Evolutionary conservation across 2,329 filamentous ascomycete species (phyloP), one percentile per base, ranked within the genome.

Genomic region (Westerdykella ornata): DNA sequence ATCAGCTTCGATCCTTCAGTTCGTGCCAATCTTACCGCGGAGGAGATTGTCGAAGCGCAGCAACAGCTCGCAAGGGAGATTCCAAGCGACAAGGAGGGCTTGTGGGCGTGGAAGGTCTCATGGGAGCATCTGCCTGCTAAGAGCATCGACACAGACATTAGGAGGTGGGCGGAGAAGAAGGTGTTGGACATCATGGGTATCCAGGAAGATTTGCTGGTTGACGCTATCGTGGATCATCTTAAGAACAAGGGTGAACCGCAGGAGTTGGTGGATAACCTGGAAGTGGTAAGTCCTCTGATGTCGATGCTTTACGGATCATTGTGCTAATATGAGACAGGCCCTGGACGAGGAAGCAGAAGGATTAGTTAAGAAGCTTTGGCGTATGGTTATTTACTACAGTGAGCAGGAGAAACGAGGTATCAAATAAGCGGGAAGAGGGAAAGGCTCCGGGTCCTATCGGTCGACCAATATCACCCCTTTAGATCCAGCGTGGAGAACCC

Each of bases 311-410:
- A 35, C 3, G 19, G 11, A 33, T 38, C 34, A n/a, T 38, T 19
- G 26, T 57, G 47, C 66, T 74, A 63, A 74, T 53, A 33, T 12
- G 42, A 20, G 46, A 45, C 48, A 90, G 81, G 87, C 88, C 33
- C 74, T 98, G 48, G 92, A 96, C 60, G 92, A 98, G 59, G 92
- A 97, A 62, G 88, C 89, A 9, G 89, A 96, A 66, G 83, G 86
- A 18, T 71, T 98, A 52, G 89, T 97, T 37, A 94, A 88, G 78
- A 97, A 96, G 71, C 77, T 98, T 28, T 98, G 92, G 92, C 81
- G 90, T 38, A 94, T 97, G 88, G 82, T 96, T 43, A 94, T 97
- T 58, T 97, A 96, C 79, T 96, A 90, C 59, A 92, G 87, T 5
- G 90, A 97, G 68, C 86, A 84, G 59, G 90, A 95, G 75, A 94